Conservation (phyloP, 345 rosid species). For the Trapa bicornis region DNA sequence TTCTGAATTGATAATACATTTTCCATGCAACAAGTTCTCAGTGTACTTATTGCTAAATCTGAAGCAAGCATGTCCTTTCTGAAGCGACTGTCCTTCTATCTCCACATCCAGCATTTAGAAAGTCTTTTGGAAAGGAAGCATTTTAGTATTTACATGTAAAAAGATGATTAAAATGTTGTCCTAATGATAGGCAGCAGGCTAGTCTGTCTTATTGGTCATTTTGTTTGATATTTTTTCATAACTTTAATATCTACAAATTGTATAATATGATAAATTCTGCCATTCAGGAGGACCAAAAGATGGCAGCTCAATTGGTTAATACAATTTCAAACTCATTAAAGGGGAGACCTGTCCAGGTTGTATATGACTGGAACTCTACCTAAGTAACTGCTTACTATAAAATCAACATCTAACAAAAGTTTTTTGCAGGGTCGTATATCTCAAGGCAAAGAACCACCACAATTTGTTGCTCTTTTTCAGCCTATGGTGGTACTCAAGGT, state of each 20-base stretch:
- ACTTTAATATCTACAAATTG: not conserved
- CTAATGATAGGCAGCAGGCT: not conserved
- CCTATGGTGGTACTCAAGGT: constrained; percentile 88
- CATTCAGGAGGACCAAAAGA: constrained; percentile 82
- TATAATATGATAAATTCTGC: not conserved
- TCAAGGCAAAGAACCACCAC: constrained; percentile 97
- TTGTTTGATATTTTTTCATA: not conserved
- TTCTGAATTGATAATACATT: not conserved
- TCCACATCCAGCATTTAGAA: not conserved
- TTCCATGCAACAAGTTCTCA: not conserved
- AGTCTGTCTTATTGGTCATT: not conserved
- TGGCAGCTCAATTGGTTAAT: constrained; percentile 60
- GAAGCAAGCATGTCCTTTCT: not conserved
- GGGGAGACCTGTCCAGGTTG: constrained; percentile 94
- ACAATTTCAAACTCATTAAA: constrained; percentile 70
- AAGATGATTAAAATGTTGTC: not conserved
- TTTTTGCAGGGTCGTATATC: constrained; percentile 60
- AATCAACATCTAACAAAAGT: not conserved
- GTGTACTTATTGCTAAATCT: not conserved
- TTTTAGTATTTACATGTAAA: not conserved
- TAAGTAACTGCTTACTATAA: not conserved
- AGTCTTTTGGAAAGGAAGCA: not conserved
- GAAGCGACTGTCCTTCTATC: not conserved
- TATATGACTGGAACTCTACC: constrained; percentile 12
- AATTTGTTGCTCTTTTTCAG: constrained; percentile 79